Base-by-base conservation (phyloP, 129 eudicot species). In the Kitagawia praeruptora region DNA sequence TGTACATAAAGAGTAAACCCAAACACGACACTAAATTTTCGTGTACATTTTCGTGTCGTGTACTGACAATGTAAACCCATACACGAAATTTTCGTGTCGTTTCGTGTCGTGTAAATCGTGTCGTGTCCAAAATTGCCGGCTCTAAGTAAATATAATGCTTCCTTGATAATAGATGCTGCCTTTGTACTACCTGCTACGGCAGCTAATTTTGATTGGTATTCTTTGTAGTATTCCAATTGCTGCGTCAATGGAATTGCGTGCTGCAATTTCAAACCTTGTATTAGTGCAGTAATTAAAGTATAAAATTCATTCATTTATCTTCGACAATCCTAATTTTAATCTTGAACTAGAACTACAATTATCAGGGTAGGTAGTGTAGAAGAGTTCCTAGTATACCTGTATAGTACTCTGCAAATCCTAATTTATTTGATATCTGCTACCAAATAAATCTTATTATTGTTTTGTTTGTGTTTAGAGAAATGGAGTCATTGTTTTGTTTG, bases 401-500 rank as follows among this genome's bases (percentile, higher is more conserved):
- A 5, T 70, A 70, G 53, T 70, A 39, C 6, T 73, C n/a, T n/a
- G n/a, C n/a, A n/a, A n/a, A n/a, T n/a, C n/a, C n/a, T n/a, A n/a
- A n/a, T n/a, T n/a, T n/a, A n/a, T n/a, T 69, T 23, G 53, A 73
- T 73, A 42, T 44, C 28, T 73, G 47, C 23, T 42, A 15, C 21
- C 18, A 14, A 74, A 13, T 27, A n/a, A 40, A 25, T 5, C 23
- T 15, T 77, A 54, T 70, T 70, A 34, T 70, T 10, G 0, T 19
- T 1, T 31, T 70, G 37, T 41, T 84, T 42, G 48, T 51, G 81
- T 74, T 51, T 78, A 84, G 89, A 95, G 98, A 92, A 77, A 85
- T 95, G 98, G 98, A 78, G 80, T 64, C 88, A 81, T 54, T 87
- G 86, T 82, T 95, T 95, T 79, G 89, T 87, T 64, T 90, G 81